phyloP scores from a whole-genome alignment of 2,329 filamentous ascomycete genomes.

The Tolypocladium tropicale region DNA sequence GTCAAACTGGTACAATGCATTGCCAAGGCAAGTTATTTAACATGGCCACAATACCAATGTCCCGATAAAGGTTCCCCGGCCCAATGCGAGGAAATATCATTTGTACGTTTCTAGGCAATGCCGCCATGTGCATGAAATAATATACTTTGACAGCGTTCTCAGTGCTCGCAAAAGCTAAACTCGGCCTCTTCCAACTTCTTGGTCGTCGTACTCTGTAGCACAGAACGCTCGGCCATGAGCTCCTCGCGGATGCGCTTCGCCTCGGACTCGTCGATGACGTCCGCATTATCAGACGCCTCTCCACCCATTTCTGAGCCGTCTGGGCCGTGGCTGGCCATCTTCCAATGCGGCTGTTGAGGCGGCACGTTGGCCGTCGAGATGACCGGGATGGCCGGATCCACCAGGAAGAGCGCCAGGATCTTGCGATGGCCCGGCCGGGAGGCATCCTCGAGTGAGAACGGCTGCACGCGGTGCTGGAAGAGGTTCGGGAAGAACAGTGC shows the following conservation, averaged over 20 bases:
- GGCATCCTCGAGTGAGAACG: constrained; percentile 41
- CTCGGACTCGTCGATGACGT: neutral
- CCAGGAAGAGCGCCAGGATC: constrained; percentile 49
- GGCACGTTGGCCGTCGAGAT: constrained; percentile 32
- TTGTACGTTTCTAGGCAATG: neutral
- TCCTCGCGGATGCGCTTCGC: neutral
- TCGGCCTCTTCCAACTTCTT: neutral
- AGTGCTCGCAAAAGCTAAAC: neutral
- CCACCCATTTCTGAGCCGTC: neutral
- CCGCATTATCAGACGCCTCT: neutral
- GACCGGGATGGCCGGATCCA: constrained; percentile 41
- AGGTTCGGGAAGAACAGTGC: constrained; percentile 46
- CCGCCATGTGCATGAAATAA: neutral
- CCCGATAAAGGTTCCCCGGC: no score
- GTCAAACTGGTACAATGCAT: no score
- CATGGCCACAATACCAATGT: no score
- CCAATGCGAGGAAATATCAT: no score
- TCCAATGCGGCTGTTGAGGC: constrained; percentile 30
- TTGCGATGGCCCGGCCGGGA: constrained; percentile 46
- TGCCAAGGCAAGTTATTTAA: no score
- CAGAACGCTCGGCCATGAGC: neutral
- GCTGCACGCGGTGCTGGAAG: constrained; percentile 38
- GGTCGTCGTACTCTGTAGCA: neutral
- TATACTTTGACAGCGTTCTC: neutral
- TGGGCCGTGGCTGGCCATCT: neutral